Base-by-base conservation (phyloP, 1,139 yeast species). In the Casaregolazyma lundiana region DNA sequence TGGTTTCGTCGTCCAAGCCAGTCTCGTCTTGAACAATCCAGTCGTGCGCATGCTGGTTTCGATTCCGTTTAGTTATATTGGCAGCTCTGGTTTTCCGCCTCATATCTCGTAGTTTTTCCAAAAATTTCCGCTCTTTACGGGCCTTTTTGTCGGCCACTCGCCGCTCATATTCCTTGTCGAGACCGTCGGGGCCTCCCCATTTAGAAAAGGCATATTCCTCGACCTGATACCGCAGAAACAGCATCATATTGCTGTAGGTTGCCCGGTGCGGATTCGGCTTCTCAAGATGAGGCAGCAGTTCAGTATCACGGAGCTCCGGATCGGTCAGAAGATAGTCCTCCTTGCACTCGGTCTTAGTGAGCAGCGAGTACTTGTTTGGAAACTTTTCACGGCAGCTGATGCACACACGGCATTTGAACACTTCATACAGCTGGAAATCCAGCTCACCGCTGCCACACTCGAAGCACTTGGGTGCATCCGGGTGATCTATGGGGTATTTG, bases 251-350 rank as follows among this genome's bases (percentile, higher is more conserved):
- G 44, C 90, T 84, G 66, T 80, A 94, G 0, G 86, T 82, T 2
- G 80, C 79, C 40, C 94, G 89, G 66, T 92, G 96, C 0, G 99
- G 99, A 60, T 94, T 94, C 6, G 96, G 90, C 57, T 90, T 86
- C 55, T 89, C 96, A 50, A 90, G 70, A 53, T 94, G 78, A 6
- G 85, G 84, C 52, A 94, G 71, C 22, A 89, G 66, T 1, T 68
- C 71, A 3, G 66, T 67, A 63, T 94, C 98, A 45, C 79, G 75
- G 35, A 94, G 71, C 63, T 94, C 98, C 0, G 97, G 94, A 49
- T 92, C 97, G 0, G 98, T 92, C 34, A 92, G 65, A 39, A 92
- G 75, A 61, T 94, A 94, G 66, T 94, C 99, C 56, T 86, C 94
- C 44, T 81, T 78, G 64, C 97, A 88, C 66, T 94, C 99, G 0